These are phyloP conservation scores for Aspergillus sp. DNA, from an alignment of 2,329 filamentous ascomycete species.

Conservation along the genomic window DNA sequence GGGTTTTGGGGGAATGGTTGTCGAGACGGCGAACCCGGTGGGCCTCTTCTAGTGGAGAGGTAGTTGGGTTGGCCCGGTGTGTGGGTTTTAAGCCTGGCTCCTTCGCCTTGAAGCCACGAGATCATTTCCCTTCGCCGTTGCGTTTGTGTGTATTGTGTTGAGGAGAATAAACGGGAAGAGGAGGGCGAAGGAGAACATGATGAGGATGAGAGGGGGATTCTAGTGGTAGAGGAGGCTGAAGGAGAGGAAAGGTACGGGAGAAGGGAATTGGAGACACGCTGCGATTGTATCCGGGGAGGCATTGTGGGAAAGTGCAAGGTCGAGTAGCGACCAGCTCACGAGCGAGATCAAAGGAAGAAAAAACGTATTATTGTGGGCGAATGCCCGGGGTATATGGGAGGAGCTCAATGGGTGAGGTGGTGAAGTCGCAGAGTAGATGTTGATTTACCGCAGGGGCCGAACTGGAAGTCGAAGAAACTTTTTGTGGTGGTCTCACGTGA, in stretches of 20 bases:
- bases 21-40: neutral
- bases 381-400: neutral
- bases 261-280: constrained; percentile 34
- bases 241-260: constrained; percentile 33
- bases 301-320: constrained; percentile 20
- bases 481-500: constrained; percentile 20
- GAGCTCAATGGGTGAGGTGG: constrained; percentile 20
- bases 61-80: constrained; percentile 35
- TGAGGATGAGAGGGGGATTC: constrained; percentile 3
- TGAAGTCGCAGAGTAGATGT: constrained; percentile 6
- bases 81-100: constrained; percentile 31
- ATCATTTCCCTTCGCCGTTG: constrained; percentile 57
- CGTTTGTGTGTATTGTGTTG: constrained; percentile 41
- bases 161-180: constrained; percentile 32
- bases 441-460: constrained; percentile 9
- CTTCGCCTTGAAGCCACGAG: constrained; percentile 54
- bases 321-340: neutral
- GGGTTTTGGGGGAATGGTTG: constrained; percentile 74
- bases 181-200: constrained; percentile 12
- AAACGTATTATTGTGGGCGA: neutral
- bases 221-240: constrained; percentile 21
- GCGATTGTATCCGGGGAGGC: constrained; percentile 42
- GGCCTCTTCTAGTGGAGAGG: constrained; percentile 14
- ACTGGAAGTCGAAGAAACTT: constrained; percentile 30
- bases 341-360: neutral